Percentiles rank a stretch among this genome's conserved stretches.
These are phyloP conservation scores for Zygotorulaspora danielsina DNA, from an alignment of 805 yeast species.

Conservation along the genomic window DNA sequence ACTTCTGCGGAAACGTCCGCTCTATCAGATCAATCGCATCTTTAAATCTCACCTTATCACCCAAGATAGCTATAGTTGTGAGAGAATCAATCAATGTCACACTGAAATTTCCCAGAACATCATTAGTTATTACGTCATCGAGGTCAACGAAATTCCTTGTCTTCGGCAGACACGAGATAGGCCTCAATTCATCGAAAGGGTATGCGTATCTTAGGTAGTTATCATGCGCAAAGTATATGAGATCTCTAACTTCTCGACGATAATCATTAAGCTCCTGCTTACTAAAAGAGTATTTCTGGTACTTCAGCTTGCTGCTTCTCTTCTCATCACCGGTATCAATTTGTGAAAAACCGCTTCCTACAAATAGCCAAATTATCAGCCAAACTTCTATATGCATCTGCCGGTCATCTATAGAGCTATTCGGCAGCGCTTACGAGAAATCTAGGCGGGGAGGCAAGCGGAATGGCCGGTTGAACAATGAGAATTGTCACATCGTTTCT, in stretches of 20 bases:
- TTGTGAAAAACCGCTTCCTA: neutral
- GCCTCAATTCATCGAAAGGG: slow-evolving; percentile 79
- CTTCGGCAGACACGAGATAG: slow-evolving; percentile 64
- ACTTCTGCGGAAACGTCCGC: slow-evolving; percentile 38
- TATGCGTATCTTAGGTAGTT: slow-evolving; percentile 65
- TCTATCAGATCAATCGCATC: slow-evolving; percentile 42
- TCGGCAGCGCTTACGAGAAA: too few species aligned
- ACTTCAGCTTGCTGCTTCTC: neutral
- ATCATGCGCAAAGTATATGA: slow-evolving; percentile 73
- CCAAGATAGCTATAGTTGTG: slow-evolving; percentile 72
- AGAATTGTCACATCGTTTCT: too few species aligned
- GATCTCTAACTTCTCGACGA: slow-evolving; percentile 45
- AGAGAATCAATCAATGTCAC: slow-evolving; percentile 74
- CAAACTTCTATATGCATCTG: neutral
- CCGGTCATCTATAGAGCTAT: neutral
- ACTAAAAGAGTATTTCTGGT: slow-evolving; percentile 25
- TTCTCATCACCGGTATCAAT: neutral
- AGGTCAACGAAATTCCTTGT: slow-evolving; percentile 57
- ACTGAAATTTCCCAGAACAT: slow-evolving; percentile 80
- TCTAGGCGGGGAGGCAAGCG: neutral
- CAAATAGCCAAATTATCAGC: neutral
- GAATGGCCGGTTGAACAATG: too few species aligned
- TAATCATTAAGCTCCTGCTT: slow-evolving; percentile 31
- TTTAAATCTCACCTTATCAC: slow-evolving; percentile 54
- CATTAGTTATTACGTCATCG: slow-evolving; percentile 61